Conservation (phyloP, 345 rosid species). For the Populus simonii region DNA sequence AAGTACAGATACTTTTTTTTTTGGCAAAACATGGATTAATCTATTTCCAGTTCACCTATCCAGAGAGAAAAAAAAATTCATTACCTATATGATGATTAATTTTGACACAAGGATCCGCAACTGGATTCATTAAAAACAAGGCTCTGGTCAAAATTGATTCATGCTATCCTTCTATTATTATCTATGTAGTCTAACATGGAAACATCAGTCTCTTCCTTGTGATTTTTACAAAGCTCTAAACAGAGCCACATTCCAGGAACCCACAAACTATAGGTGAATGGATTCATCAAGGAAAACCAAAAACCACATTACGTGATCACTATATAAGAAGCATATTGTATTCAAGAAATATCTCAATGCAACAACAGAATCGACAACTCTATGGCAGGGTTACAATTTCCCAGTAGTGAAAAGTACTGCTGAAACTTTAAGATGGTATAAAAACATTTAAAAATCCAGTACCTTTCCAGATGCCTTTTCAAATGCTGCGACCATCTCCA, state of each 20-base stretch:
- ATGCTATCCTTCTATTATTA: neutral
- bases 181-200: neutral
- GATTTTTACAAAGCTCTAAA: neutral
- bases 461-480: constrained; percentile 97
- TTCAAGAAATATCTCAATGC: neutral
- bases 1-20: neutral
- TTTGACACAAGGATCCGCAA: neutral
- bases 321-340: neutral
- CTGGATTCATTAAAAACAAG: too few relatives aligned
- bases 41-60: neutral
- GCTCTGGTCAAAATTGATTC: neutral
- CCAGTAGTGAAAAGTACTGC: neutral
- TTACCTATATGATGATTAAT: neutral
- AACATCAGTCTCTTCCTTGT: neutral
- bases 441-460: neutral
- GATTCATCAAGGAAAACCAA: neutral
- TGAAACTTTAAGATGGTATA: neutral
- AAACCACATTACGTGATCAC: neutral
- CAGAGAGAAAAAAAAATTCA: neutral
- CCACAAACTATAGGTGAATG: neutral
- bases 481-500: constrained; percentile 91
- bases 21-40: neutral
- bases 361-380: neutral
- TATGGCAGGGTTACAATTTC: neutral
- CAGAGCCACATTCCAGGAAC: neutral